A percentile compares a stretch with the other conserved stretches of the same genome.
Conservation (phyloP, 768 basidiomycete genomes). For the Trametes maxima region DNA sequence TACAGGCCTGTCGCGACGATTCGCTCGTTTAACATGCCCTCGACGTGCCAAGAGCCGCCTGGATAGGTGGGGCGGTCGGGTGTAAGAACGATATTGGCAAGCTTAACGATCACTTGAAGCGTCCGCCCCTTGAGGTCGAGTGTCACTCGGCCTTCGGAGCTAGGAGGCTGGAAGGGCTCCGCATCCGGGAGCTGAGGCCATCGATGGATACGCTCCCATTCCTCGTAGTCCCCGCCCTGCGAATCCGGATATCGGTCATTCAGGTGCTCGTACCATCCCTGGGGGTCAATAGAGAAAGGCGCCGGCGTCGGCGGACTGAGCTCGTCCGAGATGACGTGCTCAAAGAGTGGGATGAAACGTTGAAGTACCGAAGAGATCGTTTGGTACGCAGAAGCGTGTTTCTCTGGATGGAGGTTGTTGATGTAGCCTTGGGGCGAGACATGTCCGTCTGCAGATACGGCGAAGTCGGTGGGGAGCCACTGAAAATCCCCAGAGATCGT, state of each 20-base stretch:
- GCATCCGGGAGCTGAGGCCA: slow-evolving; percentile 7
- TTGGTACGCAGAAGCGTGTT: slow-evolving; percentile 20
- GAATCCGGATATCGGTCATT: not conserved
- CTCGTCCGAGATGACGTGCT: slow-evolving; percentile 27
- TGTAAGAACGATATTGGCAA: slow-evolving; percentile 39
- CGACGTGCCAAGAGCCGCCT: slow-evolving; percentile 40
- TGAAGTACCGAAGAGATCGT: slow-evolving; percentile 21
- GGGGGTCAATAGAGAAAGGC: slow-evolving; percentile 4
- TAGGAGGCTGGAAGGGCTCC: not conserved
- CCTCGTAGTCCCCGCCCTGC: not conserved
- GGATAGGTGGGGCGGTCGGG: slow-evolving; percentile 33
- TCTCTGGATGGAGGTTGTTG: slow-evolving; percentile 33
- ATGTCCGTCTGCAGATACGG: slow-evolving; percentile 25
- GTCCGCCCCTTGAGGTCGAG: slow-evolving; percentile 23
- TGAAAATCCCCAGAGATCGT: slow-evolving; percentile 26
- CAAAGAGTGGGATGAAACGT: slow-evolving; percentile 31
- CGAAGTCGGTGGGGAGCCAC: slow-evolving; percentile 36
- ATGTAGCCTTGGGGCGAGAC: slow-evolving; percentile 32
- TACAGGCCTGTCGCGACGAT: slow-evolving; percentile 14
- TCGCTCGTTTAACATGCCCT: slow-evolving; percentile 31
- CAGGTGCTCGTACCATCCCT: slow-evolving; percentile 1
- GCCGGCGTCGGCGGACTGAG: not conserved
- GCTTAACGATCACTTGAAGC: slow-evolving; percentile 44
- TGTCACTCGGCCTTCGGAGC: not conserved
- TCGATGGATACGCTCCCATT: slow-evolving; percentile 6